Percentiles rank a stretch among this genome's conserved stretches.
Conservation (phyloP, 139 green algal genomes). For the Mychonastes homosphaera region DNA sequence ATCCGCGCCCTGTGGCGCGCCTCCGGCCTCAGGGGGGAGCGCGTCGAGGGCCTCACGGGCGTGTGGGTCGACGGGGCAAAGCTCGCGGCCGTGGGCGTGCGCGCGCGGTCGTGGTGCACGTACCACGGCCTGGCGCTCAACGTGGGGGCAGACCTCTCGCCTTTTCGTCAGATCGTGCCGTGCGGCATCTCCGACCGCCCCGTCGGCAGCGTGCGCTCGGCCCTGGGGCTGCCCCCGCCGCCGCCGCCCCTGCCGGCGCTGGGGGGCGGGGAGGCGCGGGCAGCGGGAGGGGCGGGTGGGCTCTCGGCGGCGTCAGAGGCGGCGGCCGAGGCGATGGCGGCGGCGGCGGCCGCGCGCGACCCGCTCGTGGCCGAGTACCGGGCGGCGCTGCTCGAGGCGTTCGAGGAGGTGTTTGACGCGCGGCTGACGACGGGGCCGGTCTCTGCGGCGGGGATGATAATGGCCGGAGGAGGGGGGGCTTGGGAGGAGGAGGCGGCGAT, state of each 20-base stretch:
- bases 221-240: conserved; percentile 5
- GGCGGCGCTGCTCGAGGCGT: conserved; percentile 47
- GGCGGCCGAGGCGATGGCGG: background rate
- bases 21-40: conserved; percentile 29
- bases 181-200: conserved; percentile 55
- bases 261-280: background rate
- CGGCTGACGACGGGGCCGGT: conserved; percentile 22
- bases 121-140: conserved; percentile 90
- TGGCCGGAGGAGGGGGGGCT: too few species aligned
- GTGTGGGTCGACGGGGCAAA: conserved; percentile 89
- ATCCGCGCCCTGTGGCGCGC: conserved; percentile 43
- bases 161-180: conserved; percentile 68
- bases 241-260: background rate
- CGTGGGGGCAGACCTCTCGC: conserved; percentile 59
- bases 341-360: background rate
- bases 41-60: conserved; percentile 44
- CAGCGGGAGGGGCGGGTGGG: conserved; percentile 4
- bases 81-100: conserved; percentile 83
- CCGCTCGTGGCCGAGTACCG: conserved; percentile 57
- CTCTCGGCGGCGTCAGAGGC: background rate
- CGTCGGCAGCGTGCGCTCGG: conserved; percentile 28
- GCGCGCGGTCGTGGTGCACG: conserved; percentile 65
- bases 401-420: conserved; percentile 52
- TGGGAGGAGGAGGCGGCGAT: too few species aligned
- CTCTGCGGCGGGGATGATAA: too few species aligned